phyloP scores from a whole-genome alignment of 192 early-diverging fungal genomes.

The Dissophora ornata region DNA sequence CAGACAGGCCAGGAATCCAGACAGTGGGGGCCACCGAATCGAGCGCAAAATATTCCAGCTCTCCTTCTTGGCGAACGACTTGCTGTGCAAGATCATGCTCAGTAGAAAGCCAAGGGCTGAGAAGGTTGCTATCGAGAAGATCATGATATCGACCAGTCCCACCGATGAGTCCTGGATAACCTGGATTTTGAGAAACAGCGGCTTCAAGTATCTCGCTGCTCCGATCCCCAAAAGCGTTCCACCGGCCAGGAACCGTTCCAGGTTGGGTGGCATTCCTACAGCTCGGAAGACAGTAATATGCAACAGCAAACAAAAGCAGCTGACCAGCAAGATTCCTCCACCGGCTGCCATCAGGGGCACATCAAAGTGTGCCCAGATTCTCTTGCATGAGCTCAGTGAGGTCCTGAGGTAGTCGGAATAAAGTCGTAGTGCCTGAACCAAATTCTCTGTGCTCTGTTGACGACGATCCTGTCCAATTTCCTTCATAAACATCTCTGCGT shows the following conservation, averaged over 20 bases:
- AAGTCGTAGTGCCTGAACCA: conserved; percentile 32
- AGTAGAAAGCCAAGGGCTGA: conserved; percentile 52
- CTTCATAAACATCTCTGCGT: conserved; percentile 38
- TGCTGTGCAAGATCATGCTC: conserved; percentile 5
- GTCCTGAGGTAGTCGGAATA: conserved; percentile 65
- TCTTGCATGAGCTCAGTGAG: conserved; percentile 77
- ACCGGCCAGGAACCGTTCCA: conserved; percentile 29
- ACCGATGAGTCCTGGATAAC: conserved; percentile 28
- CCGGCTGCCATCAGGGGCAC: conserved; percentile 80
- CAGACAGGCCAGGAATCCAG: conserved; percentile 53
- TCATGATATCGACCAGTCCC: conserved; percentile 52
- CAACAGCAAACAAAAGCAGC: conserved; percentile 46
- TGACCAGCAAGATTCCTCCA: conserved; percentile 64
- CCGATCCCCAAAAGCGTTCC: conserved; percentile 31
- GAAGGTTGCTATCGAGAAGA: conserved; percentile 44
- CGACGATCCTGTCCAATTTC: conserved; percentile 23
- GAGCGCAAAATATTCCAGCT: conserved; percentile 17
- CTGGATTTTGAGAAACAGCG: conserved; percentile 22
- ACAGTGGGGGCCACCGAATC: conserved; percentile 30
- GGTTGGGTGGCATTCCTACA: conserved; percentile 21
- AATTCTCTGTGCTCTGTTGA: conserved; percentile 8
- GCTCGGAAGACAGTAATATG: conserved; percentile 29
- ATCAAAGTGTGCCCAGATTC: conserved; percentile 95
- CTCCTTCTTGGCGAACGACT: conserved; percentile 2
- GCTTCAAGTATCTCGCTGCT: conserved; percentile 19